Evolutionary conservation across 768 basidiomycete genomes (phyloP).

Genomic region (Termitomyces sp.): DNA sequence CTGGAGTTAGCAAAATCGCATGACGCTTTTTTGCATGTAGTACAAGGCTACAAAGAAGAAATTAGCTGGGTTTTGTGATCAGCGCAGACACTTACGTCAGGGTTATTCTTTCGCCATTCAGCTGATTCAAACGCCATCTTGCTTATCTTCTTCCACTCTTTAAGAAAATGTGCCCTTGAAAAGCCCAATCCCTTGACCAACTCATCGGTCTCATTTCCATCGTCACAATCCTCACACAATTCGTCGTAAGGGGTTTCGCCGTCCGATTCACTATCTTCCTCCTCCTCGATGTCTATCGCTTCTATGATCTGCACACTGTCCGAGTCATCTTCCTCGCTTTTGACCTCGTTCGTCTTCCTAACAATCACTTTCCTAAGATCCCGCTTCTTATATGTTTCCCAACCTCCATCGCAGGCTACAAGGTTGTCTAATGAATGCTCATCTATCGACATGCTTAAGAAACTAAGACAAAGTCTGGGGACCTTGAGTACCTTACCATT

Average conservation of each 20-base stretch:
- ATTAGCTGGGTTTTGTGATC: neutral
- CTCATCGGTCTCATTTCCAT: neutral
- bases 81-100: neutral
- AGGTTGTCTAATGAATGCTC: neutral
- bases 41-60: neutral
- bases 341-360: no score
- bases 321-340: neutral
- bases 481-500: neutral
- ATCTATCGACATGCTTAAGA: neutral
- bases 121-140: neutral
- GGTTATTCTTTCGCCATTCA: neutral
- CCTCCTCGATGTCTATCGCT: neutral
- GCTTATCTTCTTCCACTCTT: neutral
- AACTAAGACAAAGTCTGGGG: neutral
- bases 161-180: neutral
- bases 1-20: neutral
- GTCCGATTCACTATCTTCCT: neutral
- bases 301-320: neutral
- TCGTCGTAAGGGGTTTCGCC: neutral
- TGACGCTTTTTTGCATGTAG: neutral
- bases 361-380: neutral
- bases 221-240: neutral
- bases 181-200: neutral
- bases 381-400: neutral
- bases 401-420: neutral